Conservation (phyloP, 352 stramenopile genomes). For the Pythium phragmiticola region DNA sequence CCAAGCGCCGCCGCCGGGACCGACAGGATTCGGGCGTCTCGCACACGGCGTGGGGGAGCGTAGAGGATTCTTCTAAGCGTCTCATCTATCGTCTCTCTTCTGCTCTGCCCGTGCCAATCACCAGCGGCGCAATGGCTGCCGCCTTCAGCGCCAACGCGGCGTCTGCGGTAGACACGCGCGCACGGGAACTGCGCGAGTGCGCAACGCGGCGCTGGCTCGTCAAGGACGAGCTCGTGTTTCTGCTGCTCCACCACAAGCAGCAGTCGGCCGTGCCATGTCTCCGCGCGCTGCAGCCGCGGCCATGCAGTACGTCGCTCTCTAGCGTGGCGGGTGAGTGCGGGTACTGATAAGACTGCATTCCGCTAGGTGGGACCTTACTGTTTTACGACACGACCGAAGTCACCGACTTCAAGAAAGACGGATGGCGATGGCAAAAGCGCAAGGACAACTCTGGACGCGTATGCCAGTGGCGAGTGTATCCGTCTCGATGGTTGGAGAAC, state of each 20-base stretch:
- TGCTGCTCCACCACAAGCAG: slow-evolving; percentile 55
- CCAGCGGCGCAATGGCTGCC: slow-evolving; percentile 6
- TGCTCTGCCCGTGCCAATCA: background rate
- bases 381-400: slow-evolving; percentile 66
- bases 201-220: slow-evolving; percentile 73
- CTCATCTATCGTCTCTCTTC: background rate
- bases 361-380: slow-evolving; percentile 63
- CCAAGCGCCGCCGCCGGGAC: background rate
- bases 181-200: slow-evolving; percentile 19
- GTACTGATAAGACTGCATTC: background rate
- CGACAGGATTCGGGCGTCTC: background rate
- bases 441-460: slow-evolving; percentile 80
- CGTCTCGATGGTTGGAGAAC: background rate
- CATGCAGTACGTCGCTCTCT: slow-evolving; percentile 48
- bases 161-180: slow-evolving; percentile 16
- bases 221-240: slow-evolving; percentile 80
- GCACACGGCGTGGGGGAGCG: no score
- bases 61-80: no score
- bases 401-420: slow-evolving; percentile 84
- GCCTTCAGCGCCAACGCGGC: background rate
- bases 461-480: background rate
- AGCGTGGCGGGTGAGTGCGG: background rate
- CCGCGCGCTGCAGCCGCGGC: slow-evolving; percentile 41
- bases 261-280: slow-evolving; percentile 43
- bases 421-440: slow-evolving; percentile 84